phyloP scores from a whole-genome alignment of 2,329 filamentous ascomycete genomes.

The Arthroderma sp. region DNA sequence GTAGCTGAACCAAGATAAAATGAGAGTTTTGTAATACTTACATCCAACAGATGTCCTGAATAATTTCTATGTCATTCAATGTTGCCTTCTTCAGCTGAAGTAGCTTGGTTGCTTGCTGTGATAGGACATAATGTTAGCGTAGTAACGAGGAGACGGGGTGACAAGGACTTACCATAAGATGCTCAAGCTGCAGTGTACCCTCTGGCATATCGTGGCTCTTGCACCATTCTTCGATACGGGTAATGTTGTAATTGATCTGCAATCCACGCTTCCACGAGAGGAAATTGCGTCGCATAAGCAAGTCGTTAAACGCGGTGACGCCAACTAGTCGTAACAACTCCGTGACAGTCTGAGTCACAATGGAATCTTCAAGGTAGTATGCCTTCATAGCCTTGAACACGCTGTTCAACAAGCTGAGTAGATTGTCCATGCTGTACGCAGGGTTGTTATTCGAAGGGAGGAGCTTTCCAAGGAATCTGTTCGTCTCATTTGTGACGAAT shows the following conservation, averaged over 20 bases:
- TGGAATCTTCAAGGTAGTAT: slow-evolving; percentile 91
- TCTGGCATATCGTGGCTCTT: slow-evolving; percentile 99
- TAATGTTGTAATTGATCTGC: slow-evolving; percentile 99
- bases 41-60: slow-evolving; percentile 99
- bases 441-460: slow-evolving; percentile 79
- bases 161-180: slow-evolving; percentile 64
- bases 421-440: slow-evolving; percentile 99
- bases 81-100: slow-evolving; percentile 98
- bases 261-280: slow-evolving; percentile 97
- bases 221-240: slow-evolving; percentile 98
- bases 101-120: slow-evolving; percentile 88
- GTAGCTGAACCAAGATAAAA: background rate
- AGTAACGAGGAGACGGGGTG: slow-evolving; percentile 9
- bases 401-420: slow-evolving; percentile 88
- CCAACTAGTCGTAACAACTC: slow-evolving; percentile 87
- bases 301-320: slow-evolving; percentile 95
- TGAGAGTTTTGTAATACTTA: slow-evolving; percentile 40
- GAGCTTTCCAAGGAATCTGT: slow-evolving; percentile 94
- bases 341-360: slow-evolving; percentile 89
- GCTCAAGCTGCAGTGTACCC: slow-evolving; percentile 90
- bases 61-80: slow-evolving; percentile 97
- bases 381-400: slow-evolving; percentile 99
- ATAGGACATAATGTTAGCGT: slow-evolving; percentile 8
- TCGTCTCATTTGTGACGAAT: slow-evolving; percentile 97
- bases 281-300: slow-evolving; percentile 96